Evolutionary conservation across 257 asterid species (phyloP).

Genomic region (Cynanchum wilfordii): DNA sequence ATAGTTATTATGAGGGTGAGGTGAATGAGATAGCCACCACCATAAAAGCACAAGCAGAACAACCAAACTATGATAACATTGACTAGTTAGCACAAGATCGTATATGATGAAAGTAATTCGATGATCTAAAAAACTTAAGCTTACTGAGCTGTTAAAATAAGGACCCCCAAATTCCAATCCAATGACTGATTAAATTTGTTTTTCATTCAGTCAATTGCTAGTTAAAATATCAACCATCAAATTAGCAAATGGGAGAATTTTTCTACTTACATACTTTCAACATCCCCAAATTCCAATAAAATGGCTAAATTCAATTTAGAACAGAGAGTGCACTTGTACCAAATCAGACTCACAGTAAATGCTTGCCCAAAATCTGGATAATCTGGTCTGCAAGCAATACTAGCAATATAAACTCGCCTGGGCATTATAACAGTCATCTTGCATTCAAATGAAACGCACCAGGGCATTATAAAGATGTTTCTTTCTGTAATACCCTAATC

Average conservation of each 20-base stretch:
- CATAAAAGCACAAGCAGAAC: not conserved
- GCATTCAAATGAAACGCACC: not conserved
- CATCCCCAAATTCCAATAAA: not conserved
- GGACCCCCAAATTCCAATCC: not conserved
- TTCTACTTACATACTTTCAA: not conserved
- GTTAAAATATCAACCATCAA: not conserved
- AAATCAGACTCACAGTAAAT: not conserved
- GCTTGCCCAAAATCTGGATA: not conserved
- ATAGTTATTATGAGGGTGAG: not conserved
- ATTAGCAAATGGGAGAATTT: too few species aligned
- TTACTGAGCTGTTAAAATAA: too few species aligned
- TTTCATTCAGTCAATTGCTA: not conserved
- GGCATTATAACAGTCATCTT: not conserved
- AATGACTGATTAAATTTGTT: not conserved
- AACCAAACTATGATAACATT: too few species aligned
- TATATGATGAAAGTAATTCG: not conserved
- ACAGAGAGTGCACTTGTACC: not conserved
- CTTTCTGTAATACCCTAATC: not conserved
- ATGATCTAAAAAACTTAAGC: not conserved
- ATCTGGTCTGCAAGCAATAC: not conserved
- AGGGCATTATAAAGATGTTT: not conserved
- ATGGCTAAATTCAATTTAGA: not conserved
- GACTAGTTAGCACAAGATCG: not conserved
- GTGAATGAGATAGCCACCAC: not conserved
- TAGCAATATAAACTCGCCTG: not conserved